phyloP scores from a whole-genome alignment of 176 grass and related monocot genomes.

The Oryza coarctata region DNA sequence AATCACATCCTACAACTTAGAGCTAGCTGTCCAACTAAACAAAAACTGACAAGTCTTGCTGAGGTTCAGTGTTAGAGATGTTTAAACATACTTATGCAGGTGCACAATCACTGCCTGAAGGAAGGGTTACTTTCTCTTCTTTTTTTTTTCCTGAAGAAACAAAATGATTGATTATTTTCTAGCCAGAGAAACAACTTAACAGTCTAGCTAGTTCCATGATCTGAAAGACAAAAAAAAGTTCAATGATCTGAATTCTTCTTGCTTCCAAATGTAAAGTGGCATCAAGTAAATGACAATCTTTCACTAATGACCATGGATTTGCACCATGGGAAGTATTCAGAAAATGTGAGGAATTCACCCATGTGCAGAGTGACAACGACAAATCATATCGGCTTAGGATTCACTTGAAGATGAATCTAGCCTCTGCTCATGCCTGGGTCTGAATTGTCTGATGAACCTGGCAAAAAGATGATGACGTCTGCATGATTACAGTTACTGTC shows the following conservation, averaged over 20 bases:
- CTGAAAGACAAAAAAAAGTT: no score
- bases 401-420: background rate
- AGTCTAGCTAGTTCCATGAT: background rate
- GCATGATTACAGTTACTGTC: background rate
- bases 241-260: background rate
- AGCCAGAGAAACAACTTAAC: no score
- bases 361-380: background rate
- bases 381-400: background rate
- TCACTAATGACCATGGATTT: background rate
- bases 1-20: background rate
- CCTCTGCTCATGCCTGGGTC: background rate
- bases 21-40: background rate
- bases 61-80: background rate
- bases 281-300: background rate
- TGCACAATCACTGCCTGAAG: background rate
- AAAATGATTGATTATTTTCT: no score
- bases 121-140: background rate
- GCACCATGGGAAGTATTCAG: background rate
- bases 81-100: no score
- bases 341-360: background rate
- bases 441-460: conserved; percentile 8
- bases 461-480: background rate
- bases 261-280: background rate
- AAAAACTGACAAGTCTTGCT: background rate
- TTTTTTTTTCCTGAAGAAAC: no score